Percentiles rank a stretch among this genome's conserved stretches.
Evolutionary conservation across 192 early-diverging fungal genomes (phyloP).

Genomic region (Allomyces javanicus): DNA sequence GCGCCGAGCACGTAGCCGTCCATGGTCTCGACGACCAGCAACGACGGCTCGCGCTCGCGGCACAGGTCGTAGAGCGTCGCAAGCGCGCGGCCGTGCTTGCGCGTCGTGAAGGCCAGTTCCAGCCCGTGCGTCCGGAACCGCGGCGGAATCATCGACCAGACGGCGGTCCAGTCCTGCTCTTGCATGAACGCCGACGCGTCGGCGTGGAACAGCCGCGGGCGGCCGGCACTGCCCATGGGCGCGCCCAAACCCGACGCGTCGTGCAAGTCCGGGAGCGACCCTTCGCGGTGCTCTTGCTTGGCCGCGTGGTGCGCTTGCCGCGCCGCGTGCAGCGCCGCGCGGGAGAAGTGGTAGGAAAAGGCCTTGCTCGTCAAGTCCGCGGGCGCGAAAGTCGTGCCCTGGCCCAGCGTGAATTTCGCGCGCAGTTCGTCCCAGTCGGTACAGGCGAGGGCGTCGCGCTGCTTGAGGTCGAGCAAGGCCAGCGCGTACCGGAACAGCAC

Average conservation of each 20-base stretch:
- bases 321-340: neutral
- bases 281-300: neutral
- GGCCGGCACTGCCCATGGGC: neutral
- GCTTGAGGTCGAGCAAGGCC: conserved; percentile 8
- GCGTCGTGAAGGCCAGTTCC: conserved; percentile 22
- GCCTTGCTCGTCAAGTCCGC: neutral
- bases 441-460: conserved; percentile 7
- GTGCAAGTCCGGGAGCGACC: neutral
- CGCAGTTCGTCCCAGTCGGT: conserved; percentile 4
- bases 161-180: conserved; percentile 20
- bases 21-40: conserved; percentile 16
- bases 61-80: conserved; percentile 12
- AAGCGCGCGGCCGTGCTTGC: conserved; percentile 17
- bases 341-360: neutral
- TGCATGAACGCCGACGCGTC: conserved; percentile 5
- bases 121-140: conserved; percentile 12
- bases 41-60: conserved; percentile 9
- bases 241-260: neutral
- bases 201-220: neutral
- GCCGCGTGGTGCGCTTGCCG: neutral
- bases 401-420: conserved; percentile 2
- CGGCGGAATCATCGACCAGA: conserved; percentile 26
- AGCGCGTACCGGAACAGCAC: conserved; percentile 18
- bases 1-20: conserved; percentile 20
- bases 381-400: neutral